Base-by-base conservation (phyloP, 2,329 filamentous ascomycete species). In the Pezicula radicicola region DNA sequence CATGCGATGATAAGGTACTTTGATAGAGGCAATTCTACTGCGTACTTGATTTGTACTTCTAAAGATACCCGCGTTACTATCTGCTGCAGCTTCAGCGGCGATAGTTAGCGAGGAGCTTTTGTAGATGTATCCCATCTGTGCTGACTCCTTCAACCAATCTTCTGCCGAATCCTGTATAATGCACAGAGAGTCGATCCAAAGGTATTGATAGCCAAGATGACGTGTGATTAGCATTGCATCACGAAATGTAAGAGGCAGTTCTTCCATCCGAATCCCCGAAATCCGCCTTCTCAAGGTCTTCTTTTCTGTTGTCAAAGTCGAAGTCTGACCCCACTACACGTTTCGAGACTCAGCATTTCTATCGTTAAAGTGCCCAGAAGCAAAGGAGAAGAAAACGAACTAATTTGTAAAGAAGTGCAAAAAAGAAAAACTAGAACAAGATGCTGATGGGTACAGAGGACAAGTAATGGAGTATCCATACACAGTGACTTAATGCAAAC, bases 161-260 rank as follows among this genome's bases (percentile, higher is more conserved):
- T 28, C 21, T 55, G 48, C 37, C 49, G 53, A 18, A 54, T 49
- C 15, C 50, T 19, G 19, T 19, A 19, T 19, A 19, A 19, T 55
- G 46, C 53, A 55, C 12, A 55, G 46, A 42, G 21, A 30, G 33
- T 53, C 51, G 18, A 55, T 55, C 53, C 53, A 55, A 40, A 55
- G 35, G 36, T 55, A 53, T 15, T 36, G 45, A 25, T 28, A 21
- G n/a, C 46, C 46, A 37, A 55, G 36, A 19, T 33, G 25, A 25
- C 40, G 21, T 16, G 46, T 28, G 18, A 55, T 35, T 21, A 42
- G 27, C 25, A 55, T 30, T 43, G 53, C 51, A 36, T 55, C 51
- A 37, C 25, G n/a, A 42, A 53, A 55, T 13, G 53, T 55, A 19
- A 25, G 43, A 33, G 52, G 52, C 5, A 50, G 37, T 21, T 27